phyloP scores from a whole-genome alignment of 805 yeast species.

The Candida rishiriensis region DNA sequence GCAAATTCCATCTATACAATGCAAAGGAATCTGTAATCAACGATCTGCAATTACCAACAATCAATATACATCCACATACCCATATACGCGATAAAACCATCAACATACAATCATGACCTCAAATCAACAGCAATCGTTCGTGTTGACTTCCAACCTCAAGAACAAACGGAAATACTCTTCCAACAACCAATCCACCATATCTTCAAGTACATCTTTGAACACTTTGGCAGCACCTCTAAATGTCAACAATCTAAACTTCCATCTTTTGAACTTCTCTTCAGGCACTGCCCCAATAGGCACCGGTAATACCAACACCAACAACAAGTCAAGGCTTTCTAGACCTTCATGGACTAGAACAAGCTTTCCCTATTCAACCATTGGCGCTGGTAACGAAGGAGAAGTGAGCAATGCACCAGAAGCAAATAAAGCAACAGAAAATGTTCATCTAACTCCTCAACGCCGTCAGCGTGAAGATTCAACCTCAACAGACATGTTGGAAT shows the following conservation, averaged over 20 bases:
- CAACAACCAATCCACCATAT: conserved; percentile 14
- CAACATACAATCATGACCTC: conserved; percentile 6
- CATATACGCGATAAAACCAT: background rate
- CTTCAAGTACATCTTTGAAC: conserved; percentile 13
- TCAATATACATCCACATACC: background rate
- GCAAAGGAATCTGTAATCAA: too few relatives aligned
- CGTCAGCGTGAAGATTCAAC: background rate
- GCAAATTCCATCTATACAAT: too few relatives aligned
- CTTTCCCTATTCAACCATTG: too few relatives aligned
- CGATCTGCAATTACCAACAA: too few relatives aligned
- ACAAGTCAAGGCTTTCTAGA: background rate
- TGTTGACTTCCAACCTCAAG: conserved; percentile 6
- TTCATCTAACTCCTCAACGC: background rate
- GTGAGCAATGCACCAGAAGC: too few relatives aligned
- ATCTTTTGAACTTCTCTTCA: conserved; percentile 1
- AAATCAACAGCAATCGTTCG: conserved; percentile 10
- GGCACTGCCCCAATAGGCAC: too few relatives aligned
- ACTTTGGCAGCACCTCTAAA: conserved; percentile 9
- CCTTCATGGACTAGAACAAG: background rate
- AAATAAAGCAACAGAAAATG: background rate
- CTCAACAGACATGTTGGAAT: conserved; percentile 12
- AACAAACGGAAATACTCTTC: conserved; percentile 13
- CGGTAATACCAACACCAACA: background rate
- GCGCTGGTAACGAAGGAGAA: too few relatives aligned
- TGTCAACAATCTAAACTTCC: conserved; percentile 13